phyloP scores from a whole-genome alignment of 176 grass and related monocot species.

The Alopecurus myosuroides region DNA sequence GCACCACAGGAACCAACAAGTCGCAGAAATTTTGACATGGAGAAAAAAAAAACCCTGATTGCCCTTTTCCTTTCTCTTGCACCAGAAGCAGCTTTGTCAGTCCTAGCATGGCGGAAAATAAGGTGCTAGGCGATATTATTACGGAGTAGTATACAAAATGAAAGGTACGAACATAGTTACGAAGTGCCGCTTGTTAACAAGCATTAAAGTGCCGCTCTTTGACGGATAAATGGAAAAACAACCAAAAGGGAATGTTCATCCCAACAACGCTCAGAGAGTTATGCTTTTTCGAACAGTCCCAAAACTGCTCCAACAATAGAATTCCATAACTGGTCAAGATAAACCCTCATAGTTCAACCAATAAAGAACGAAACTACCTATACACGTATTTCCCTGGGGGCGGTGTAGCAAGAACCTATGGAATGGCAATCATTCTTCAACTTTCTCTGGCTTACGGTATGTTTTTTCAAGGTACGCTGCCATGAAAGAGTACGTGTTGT shows the following conservation, averaged over 20 bases:
- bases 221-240: background rate
- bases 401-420: background rate
- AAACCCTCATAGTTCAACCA: background rate
- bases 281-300: background rate
- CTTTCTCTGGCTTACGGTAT: constrained; percentile 62
- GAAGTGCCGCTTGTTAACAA: no score
- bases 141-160: no score
- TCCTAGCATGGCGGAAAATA: no score
- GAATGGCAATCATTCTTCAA: constrained; percentile 35
- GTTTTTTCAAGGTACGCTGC: constrained; percentile 60
- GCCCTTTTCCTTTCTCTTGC: no score
- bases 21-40: no score
- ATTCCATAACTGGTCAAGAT: background rate
- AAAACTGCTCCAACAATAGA: background rate
- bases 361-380: background rate
- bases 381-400: background rate
- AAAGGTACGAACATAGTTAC: no score
- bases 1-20: no score
- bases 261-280: background rate
- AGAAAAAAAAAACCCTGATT: no score
- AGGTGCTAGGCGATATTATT: no score
- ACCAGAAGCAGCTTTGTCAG: no score
- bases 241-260: background rate
- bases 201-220: no score
- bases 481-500: constrained; percentile 45